These are phyloP conservation scores for Ophiostoma australiae DNA, from an alignment of 2,329 filamentous ascomycete species.

Conservation along the genomic window DNA sequence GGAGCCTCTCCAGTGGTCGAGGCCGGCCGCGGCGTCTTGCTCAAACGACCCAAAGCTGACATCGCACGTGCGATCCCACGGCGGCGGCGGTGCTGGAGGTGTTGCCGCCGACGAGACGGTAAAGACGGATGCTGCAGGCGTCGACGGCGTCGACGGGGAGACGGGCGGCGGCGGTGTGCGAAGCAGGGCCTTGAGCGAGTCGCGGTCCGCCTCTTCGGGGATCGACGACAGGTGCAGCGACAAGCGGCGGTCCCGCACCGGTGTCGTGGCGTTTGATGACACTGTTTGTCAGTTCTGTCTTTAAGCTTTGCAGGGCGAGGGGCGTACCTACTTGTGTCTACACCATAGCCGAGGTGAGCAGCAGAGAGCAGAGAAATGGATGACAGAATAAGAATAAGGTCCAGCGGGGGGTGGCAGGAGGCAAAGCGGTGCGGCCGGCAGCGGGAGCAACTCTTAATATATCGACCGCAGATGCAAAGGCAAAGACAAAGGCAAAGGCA, in stretches of 20 bases:
- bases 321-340: not conserved
- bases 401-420: not conserved
- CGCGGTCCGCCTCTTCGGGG: slow-evolving; percentile 16
- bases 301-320: not conserved
- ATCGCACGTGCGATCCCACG: slow-evolving; percentile 25
- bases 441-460: slow-evolving; percentile 7
- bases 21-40: no score
- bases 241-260: slow-evolving; percentile 12
- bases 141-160: not conserved
- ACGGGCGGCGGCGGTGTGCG: not conserved
- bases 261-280: not conserved
- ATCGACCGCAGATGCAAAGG: not conserved
- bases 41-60: slow-evolving; percentile 11
- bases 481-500: not conserved
- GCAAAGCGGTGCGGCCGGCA: not conserved
- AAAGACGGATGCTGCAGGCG: not conserved
- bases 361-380: not conserved
- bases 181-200: not conserved
- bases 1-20: not conserved
- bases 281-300: not conserved
- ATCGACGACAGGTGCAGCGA: slow-evolving; percentile 17
- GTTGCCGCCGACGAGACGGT: not conserved
- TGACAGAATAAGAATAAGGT: not conserved
- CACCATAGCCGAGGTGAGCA: not conserved
- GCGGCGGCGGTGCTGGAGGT: slow-evolving; percentile 12